Conservation (phyloP, 1,284 basidiomycete species). For the Blastosporella zonata region DNA sequence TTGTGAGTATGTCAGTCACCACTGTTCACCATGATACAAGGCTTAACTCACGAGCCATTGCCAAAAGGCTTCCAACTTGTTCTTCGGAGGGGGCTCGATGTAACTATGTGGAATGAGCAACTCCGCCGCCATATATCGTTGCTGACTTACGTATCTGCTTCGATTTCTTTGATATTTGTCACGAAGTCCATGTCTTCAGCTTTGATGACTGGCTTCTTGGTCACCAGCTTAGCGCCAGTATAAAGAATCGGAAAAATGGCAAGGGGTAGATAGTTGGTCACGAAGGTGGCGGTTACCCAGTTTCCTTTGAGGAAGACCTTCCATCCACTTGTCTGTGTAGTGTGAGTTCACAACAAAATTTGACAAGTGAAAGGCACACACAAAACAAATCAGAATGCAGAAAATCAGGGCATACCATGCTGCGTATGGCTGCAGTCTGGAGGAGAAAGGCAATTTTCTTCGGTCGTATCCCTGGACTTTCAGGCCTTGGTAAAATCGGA, state of each 20-base stretch:
- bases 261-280: slow-evolving; percentile 81
- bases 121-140: neutral
- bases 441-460: slow-evolving; percentile 60
- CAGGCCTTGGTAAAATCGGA: slow-evolving; percentile 76
- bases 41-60: slow-evolving; percentile 51
- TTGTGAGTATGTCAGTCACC: neutral
- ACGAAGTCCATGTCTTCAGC: slow-evolving; percentile 78
- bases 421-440: slow-evolving; percentile 64
- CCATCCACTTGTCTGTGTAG: slow-evolving; percentile 67
- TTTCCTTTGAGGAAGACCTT: slow-evolving; percentile 68
- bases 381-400: slow-evolving; percentile 64
- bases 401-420: slow-evolving; percentile 62
- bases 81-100: slow-evolving; percentile 69
- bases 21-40: neutral
- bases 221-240: slow-evolving; percentile 51
- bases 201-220: slow-evolving; percentile 44
- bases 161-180: slow-evolving; percentile 67
- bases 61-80: slow-evolving; percentile 37
- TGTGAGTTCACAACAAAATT: neutral
- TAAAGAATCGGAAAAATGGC: slow-evolving; percentile 78
- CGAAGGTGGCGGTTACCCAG: slow-evolving; percentile 61
- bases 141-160: slow-evolving; percentile 55
- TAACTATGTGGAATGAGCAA: slow-evolving; percentile 31
- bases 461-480: slow-evolving; percentile 75
- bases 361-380: slow-evolving; percentile 36